A percentile compares a stretch with the other conserved stretches of the same genome.
Conservation (phyloP, 805 yeast species). For the Spathaspora arborariae region DNA sequence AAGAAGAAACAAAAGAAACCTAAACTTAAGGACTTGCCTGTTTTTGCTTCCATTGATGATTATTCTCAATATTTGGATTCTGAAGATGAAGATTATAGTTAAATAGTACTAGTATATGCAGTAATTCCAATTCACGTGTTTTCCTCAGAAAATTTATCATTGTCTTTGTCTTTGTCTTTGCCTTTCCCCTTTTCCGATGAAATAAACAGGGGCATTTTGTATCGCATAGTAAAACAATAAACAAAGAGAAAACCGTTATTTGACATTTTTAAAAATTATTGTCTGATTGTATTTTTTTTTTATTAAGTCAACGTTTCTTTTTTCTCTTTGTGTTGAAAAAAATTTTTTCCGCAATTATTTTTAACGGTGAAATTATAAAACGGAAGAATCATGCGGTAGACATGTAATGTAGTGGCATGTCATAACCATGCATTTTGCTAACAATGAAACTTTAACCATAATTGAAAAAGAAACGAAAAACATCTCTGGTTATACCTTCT, state of each 20-base stretch:
- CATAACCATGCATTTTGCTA: neutral
- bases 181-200: no score
- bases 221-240: no score
- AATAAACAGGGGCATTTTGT: no score
- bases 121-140: no score
- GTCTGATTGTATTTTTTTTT: neutral
- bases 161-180: neutral
- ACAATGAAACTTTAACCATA: neutral
- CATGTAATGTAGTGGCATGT: no score
- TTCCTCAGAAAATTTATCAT: neutral
- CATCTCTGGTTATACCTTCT: neutral
- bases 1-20: slow-evolving; percentile 44
- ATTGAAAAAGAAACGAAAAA: neutral
- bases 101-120: neutral
- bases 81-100: slow-evolving; percentile 49
- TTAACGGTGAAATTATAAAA: neutral
- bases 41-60: slow-evolving; percentile 86
- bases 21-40: slow-evolving; percentile 67
- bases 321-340: neutral
- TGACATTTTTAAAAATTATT: neutral
- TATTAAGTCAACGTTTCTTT: neutral
- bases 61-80: slow-evolving; percentile 70
- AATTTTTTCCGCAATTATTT: neutral
- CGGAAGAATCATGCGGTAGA: neutral
- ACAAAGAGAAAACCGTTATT: neutral